Evolutionary conservation across 2,329 filamentous ascomycete species (phyloP).

Genomic region (Intubia oerlemansii): DNA sequence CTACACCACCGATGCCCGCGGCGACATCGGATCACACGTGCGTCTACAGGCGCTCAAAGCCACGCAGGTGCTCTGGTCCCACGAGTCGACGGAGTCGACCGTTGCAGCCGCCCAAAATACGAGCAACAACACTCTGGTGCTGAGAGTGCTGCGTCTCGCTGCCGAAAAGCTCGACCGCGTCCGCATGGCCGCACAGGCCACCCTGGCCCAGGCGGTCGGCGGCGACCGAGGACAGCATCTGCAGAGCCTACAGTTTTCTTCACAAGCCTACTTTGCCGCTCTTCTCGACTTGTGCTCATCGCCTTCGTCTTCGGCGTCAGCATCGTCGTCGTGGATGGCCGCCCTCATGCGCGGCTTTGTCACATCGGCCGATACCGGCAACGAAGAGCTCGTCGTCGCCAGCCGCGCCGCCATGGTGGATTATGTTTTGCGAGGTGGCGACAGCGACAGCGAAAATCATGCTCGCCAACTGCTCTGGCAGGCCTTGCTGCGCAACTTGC

Average conservation of each 20-base stretch:
- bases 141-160: slow-evolving; percentile 42
- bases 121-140: slow-evolving; percentile 19
- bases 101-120: not conserved
- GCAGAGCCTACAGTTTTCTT: slow-evolving; percentile 28
- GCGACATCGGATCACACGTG: slow-evolving; percentile 76
- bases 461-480: slow-evolving; percentile 9
- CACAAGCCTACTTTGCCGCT: slow-evolving; percentile 32
- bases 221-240: slow-evolving; percentile 11
- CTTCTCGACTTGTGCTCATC: slow-evolving; percentile 18
- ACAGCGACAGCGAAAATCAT: too few relatives aligned
- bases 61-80: slow-evolving; percentile 37
- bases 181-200: slow-evolving; percentile 40
- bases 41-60: slow-evolving; percentile 63
- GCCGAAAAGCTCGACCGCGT: slow-evolving; percentile 84
- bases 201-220: slow-evolving; percentile 20
- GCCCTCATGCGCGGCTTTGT: slow-evolving; percentile 44
- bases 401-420: slow-evolving; percentile 42
- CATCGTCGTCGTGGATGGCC: slow-evolving; percentile 18
- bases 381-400: slow-evolving; percentile 51
- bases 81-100: slow-evolving; percentile 8
- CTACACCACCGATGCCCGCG: slow-evolving; percentile 74
- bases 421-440: slow-evolving; percentile 28
- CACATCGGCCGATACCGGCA: slow-evolving; percentile 56
- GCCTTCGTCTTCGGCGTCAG: slow-evolving; percentile 8
- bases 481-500: slow-evolving; percentile 32